Evolutionary conservation across 805 yeast genomes (phyloP), one percentile per base, ranked within the genome.

Genomic region (Cyberlindnera americana): DNA sequence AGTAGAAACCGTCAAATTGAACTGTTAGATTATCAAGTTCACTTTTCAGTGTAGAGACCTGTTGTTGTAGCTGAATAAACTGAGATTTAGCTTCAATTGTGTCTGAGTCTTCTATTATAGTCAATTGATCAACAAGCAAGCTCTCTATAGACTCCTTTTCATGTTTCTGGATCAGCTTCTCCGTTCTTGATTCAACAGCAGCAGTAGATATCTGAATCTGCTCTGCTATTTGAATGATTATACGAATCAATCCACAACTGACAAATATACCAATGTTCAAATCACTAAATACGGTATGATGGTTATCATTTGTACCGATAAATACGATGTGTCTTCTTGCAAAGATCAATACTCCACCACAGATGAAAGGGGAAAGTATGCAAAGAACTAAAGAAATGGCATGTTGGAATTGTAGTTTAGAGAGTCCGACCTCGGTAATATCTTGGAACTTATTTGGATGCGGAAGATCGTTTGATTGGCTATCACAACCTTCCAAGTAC

Each of bases 261-360:
- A 58, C 53, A 40, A 65, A 66, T 9, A 68, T 43, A 2, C 54
- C 52, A 35, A 68, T 58, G 41, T 67, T 67, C 32, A 67, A 52
- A 43, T 66, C 62, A 19, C 59, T 62, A 34, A 68, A 65, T 6
- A 66, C 60, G 11, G 59, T 41, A 12, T 50, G 42, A 49, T 29
- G 64, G 32, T 11, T 56, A 18, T 38, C 38, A 5, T 26, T 33
- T 6, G 24, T n/a, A 18, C 60, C 66, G 5, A 60, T 56, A 4
- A 56, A 49, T 3, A 59, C 47, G 37, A 53, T 50, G 16, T 45
- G 49, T 27, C 62, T 49, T 4, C 68, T 53, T 29, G 60, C 47
- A n/a, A 57, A 34, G 57, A 65, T 49, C n/a, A 66, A 29, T 1
- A 45, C 22, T 2, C 58, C 33, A 17, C 54, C 56, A 11, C 67